phyloP scores from a whole-genome alignment of 176 grass and related monocot genomes.

The Juncus inflexus region DNA sequence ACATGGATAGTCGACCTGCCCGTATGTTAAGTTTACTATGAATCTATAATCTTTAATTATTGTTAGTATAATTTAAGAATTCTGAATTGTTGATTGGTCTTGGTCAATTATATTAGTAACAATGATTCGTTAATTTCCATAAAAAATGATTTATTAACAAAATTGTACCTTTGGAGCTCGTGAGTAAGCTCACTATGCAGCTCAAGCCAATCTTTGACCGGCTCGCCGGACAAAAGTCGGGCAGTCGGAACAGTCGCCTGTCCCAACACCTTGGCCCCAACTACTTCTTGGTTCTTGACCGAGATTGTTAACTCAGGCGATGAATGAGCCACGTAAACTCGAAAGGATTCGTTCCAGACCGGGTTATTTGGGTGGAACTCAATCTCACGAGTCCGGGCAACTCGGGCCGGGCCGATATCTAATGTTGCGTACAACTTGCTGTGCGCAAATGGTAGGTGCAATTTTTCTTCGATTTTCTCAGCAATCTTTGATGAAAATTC shows the following conservation, averaged over 20 bases:
- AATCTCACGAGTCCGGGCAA: conserved; percentile 60
- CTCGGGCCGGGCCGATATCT: conserved; percentile 59
- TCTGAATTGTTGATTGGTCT: no score
- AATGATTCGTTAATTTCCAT: no score
- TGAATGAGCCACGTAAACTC: conserved; percentile 61
- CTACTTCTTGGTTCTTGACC: conserved; percentile 56
- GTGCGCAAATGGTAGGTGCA: conserved; percentile 38
- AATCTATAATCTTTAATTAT: no score
- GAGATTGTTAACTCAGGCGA: conserved; percentile 40
- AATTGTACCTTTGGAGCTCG: conserved; percentile 24
- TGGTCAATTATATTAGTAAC: no score
- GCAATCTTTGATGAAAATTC: conserved; percentile 29
- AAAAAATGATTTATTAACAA: background rate
- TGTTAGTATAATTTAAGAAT: no score
- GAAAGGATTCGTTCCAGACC: conserved; percentile 83
- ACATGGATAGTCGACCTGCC: conserved; percentile 39
- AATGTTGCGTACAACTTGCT: conserved; percentile 58
- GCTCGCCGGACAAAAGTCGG: conserved; percentile 30
- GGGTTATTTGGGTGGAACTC: conserved; percentile 53
- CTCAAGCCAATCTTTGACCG: conserved; percentile 39
- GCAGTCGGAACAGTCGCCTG: conserved; percentile 34
- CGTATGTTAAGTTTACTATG: no score
- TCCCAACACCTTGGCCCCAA: conserved; percentile 47
- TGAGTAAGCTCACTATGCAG: conserved; percentile 42
- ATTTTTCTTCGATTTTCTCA: conserved; percentile 48